Percentiles rank a stretch among this genome's conserved stretches.
Conservation (phyloP, 108 stramenopile species). For the Cyclotella distinguenda region DNA sequence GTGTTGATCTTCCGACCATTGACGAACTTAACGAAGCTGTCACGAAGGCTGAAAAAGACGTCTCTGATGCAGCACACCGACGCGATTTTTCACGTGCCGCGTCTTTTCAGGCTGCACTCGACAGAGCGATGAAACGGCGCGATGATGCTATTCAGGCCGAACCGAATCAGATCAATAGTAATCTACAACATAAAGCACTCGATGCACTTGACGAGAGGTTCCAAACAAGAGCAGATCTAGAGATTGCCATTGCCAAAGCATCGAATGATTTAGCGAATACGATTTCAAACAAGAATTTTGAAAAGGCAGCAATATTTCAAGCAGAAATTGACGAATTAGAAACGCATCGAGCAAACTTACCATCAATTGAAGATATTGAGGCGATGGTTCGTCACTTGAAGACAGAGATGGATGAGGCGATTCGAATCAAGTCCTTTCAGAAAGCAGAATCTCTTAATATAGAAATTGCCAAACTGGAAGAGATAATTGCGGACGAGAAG, state of each 20-base stretch:
- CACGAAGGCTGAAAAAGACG: constrained; percentile 50
- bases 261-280: constrained; percentile 54
- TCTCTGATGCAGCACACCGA: constrained; percentile 64
- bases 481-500: constrained; percentile 54
- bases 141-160: constrained; percentile 49
- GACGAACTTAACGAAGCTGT: constrained; percentile 71
- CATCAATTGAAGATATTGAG: constrained; percentile 72
- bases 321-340: constrained; percentile 61
- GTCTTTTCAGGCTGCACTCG: constrained; percentile 54
- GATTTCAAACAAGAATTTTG: constrained; percentile 62
- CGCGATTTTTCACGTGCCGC: constrained; percentile 79
- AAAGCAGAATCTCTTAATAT: constrained; percentile 59
- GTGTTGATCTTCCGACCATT: constrained; percentile 71
- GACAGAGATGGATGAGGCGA: constrained; percentile 55
- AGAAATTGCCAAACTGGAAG: constrained; percentile 58
- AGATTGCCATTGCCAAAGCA: constrained; percentile 53
- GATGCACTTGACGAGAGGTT: constrained; percentile 26
- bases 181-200: constrained; percentile 16
- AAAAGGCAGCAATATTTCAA: constrained; percentile 58
- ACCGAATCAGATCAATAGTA: constrained; percentile 16
- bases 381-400: constrained; percentile 39
- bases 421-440: constrained; percentile 63
- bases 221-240: constrained; percentile 70
- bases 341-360: constrained; percentile 59
- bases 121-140: constrained; percentile 54